Conservation (phyloP, 208 protist genomes). For the Entamoeba invadens region DNA sequence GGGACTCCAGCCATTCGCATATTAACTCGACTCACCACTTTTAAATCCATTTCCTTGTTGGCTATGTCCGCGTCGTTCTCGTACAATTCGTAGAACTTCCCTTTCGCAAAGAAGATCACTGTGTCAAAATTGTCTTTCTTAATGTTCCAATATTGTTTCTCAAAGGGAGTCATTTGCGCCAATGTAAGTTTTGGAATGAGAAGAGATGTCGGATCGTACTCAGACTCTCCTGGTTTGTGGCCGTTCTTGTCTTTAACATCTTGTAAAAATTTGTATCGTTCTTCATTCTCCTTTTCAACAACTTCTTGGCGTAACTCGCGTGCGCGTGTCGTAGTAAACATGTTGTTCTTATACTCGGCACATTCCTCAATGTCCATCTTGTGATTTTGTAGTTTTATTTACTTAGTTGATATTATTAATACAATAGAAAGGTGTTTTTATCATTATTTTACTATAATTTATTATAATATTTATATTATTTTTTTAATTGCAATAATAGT, state of each 20-base stretch:
- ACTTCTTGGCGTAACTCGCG: not conserved
- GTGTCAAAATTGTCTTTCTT: conserved; percentile 26
- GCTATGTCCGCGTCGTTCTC: conserved; percentile 21
- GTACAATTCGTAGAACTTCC: conserved; percentile 38
- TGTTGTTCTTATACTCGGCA: not conserved
- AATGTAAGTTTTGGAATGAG: conserved; percentile 4
- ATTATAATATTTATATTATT: too few species aligned
- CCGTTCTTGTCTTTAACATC: conserved; percentile 12
- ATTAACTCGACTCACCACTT: conserved; percentile 6
- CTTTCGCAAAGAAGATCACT: conserved; percentile 38
- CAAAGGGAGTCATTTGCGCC: conserved; percentile 25
- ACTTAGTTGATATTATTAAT: too few species aligned
- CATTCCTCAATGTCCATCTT: too few species aligned
- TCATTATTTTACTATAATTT: too few species aligned
- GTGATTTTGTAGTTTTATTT: too few species aligned
- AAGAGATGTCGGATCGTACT: conserved; percentile 29
- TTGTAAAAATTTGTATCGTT: conserved; percentile 23
- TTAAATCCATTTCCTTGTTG: conserved; percentile 20
- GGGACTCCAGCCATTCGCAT: conserved; percentile 72
- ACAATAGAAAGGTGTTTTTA: too few species aligned
- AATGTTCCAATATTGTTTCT: conserved; percentile 38
- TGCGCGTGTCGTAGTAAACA: not conserved
- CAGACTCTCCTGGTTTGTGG: conserved; percentile 2
- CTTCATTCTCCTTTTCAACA: not conserved
- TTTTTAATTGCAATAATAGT: too few species aligned